Evolutionary conservation across 225 moss, liverwort and hornwort species (phyloP), one percentile per base, ranked within the genome.

Genomic region (Bryum argenteum): DNA sequence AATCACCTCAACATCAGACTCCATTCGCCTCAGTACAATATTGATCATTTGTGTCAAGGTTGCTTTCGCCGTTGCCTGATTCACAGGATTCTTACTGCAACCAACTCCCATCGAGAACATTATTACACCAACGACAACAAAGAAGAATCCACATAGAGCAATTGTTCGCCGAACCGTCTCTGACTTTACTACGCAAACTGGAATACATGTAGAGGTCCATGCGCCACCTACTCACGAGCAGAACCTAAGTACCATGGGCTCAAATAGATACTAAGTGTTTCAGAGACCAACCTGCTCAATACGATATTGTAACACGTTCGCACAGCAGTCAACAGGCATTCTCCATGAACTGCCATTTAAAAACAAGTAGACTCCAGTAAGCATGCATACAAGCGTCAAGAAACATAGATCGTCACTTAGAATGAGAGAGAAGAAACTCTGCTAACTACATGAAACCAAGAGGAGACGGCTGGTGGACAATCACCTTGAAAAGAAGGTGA

Each of bases 261-360:
- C 67, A 39, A 24, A 16, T 64, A 56, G 16, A n/a, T 18, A 61
- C 22, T 21, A 15, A 2, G 37, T 59, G 45, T 58, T 75, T 48
- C 41, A 14, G 44, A 52, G 26, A 67, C 71, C 20, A 80, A 93
- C 96, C 93, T 93, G 92, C 98, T 94, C 43, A 99, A 82, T 57
- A 99, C 94, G 55, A 99, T 99, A 72, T 94, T 93, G 88, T 99
- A 99, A 74, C 98, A 99, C 19, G 98, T 99, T 69, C 94, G 86
- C 79, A 99, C 91, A 44, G 98, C 94, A 50, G 98, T 92, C 78
- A 94, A 77, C 62, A 99, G 85, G 76, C 94, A 99, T 80, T 99
- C 98, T 75, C 98, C 98, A 80, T 99, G 98, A 67, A 99, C 98
- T 96, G 89, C 69, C 78, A 69, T 79, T 68, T 70, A 63, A 80